A percentile compares a stretch with the other conserved stretches of the same genome.
These are phyloP conservation scores for Fraxinus quadrangulata DNA, from an alignment of 257 asterid genomes.

Conservation along the genomic window DNA sequence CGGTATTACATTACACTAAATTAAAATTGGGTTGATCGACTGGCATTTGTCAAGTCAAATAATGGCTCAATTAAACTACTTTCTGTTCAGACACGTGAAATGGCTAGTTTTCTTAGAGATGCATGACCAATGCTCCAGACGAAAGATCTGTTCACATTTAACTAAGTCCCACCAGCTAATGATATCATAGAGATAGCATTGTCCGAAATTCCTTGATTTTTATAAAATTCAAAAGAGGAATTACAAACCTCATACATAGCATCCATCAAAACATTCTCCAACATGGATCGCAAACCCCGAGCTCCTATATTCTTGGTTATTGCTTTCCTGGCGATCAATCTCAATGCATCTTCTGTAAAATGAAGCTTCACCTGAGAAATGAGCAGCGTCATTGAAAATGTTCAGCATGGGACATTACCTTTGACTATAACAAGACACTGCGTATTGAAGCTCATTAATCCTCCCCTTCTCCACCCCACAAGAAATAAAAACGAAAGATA, in stretches of 20 bases:
- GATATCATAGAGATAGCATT: background rate
- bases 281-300: slow-evolving; percentile 87
- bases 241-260: slow-evolving; percentile 96
- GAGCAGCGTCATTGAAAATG: background rate
- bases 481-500: background rate
- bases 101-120: background rate
- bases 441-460: background rate
- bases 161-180: background rate
- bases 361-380: slow-evolving; percentile 83
- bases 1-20: background rate
- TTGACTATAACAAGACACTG: background rate
- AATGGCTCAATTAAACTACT: background rate
- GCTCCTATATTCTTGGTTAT: slow-evolving; percentile 94
- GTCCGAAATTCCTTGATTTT: background rate
- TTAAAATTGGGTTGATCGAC: background rate
- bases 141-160: background rate
- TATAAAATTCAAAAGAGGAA: background rate
- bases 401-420: background rate
- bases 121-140: background rate
- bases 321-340: slow-evolving; percentile 84
- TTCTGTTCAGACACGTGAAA: background rate
- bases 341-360: slow-evolving; percentile 84
- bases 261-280: slow-evolving; percentile 92
- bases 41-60: background rate
- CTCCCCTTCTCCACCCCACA: background rate